Conservation (phyloP, 495 filamentous ascomycete genomes). For the Corynascus novoguineensis region DNA sequence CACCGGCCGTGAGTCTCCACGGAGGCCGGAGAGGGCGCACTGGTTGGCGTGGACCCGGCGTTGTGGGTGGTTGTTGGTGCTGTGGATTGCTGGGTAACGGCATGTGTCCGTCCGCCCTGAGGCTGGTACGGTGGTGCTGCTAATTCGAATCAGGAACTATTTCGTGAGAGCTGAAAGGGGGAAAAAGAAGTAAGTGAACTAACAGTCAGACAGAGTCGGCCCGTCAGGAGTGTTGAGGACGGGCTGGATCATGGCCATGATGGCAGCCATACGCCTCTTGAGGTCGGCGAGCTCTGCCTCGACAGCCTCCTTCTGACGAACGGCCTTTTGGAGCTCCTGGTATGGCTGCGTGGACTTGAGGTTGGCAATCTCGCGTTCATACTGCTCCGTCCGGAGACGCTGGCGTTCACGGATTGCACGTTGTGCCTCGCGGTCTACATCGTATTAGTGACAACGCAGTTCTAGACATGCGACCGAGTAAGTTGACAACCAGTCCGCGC, state of each 20-base stretch:
- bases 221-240: slow-evolving; percentile 32
- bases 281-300: slow-evolving; percentile 68
- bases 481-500: not conserved
- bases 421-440: slow-evolving; percentile 68
- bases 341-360: slow-evolving; percentile 66
- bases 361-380: slow-evolving; percentile 43
- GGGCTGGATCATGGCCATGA: slow-evolving; percentile 62
- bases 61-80: slow-evolving; percentile 21
- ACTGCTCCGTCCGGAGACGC: slow-evolving; percentile 63
- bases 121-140: slow-evolving; percentile 13
- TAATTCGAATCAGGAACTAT: not conserved
- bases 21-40: slow-evolving; percentile 35
- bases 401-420: slow-evolving; percentile 75
- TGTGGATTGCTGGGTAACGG: slow-evolving; percentile 12
- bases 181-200: no score
- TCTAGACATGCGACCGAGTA: no score
- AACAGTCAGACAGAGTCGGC: not conserved
- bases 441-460: not conserved
- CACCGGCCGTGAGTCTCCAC: slow-evolving; percentile 22
- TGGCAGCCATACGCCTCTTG: slow-evolving; percentile 52
- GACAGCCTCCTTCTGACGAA: slow-evolving; percentile 63
- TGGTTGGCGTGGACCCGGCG: slow-evolving; percentile 33
- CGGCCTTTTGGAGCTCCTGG: slow-evolving; percentile 65
- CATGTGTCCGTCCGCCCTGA: slow-evolving; percentile 8
- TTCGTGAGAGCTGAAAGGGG: not conserved